phyloP scores from a whole-genome alignment of 306 rosid species.

The Gastrolobium villosum region DNA sequence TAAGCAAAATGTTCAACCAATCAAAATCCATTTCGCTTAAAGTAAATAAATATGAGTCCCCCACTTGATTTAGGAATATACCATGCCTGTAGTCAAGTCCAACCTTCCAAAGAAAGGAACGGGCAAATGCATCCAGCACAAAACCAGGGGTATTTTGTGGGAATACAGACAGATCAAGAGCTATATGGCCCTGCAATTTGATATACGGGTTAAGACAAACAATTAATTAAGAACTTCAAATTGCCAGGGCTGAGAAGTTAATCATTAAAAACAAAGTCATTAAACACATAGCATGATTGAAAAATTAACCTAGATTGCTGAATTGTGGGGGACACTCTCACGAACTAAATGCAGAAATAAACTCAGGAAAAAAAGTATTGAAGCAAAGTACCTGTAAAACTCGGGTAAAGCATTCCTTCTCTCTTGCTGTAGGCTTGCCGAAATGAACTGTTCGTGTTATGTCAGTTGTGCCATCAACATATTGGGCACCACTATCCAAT shows the following conservation, averaged over 20 bases:
- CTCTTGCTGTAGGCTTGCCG: conserved; percentile 76
- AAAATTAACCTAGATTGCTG: conserved; percentile 27
- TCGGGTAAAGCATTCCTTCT: conserved; percentile 90
- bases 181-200: conserved; percentile 88
- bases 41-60: conserved; percentile 6
- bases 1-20: conserved; percentile 27
- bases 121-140: conserved; percentile 96
- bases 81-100: conserved; percentile 99
- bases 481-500: conserved; percentile 98
- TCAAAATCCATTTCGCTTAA: conserved; percentile 33
- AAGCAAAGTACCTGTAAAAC: conserved; percentile 81
- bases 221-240: conserved; percentile 26
- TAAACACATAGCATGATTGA: conserved; percentile 20
- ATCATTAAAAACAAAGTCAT: conserved; percentile 36
- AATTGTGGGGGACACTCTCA: conserved; percentile 22
- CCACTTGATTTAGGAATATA: conserved; percentile 51
- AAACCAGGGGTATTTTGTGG: conserved; percentile 96
- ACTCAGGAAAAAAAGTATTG: conserved; percentile 17
- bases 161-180: conserved; percentile 89
- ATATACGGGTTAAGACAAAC: conserved; percentile 45
- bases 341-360: conserved; percentile 42
- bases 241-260: conserved; percentile 1
- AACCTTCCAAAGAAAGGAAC: conserved; percentile 92
- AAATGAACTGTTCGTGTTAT: conserved; percentile 97
- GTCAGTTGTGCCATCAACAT: conserved; percentile 96